A percentile compares a stretch with the other conserved stretches of the same genome.
Conservation (phyloP, 441 rosid species). For the Arabidopsis hybrid region DNA sequence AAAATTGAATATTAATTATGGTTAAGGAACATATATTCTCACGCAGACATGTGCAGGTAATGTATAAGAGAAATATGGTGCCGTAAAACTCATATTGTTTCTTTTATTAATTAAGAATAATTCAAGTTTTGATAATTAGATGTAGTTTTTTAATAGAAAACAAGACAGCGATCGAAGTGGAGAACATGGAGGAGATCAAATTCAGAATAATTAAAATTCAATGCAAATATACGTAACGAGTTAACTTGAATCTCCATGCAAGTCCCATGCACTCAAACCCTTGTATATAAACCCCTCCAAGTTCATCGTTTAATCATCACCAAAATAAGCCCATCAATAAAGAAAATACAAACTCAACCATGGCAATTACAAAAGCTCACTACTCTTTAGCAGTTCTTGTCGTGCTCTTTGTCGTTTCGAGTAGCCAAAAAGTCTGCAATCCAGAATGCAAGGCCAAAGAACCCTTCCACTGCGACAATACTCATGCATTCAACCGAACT, state of each 20-base stretch:
- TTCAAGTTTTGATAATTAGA: no score
- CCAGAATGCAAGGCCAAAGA: slow-evolving; percentile 26
- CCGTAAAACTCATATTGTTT: no score
- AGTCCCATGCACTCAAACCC: slow-evolving; percentile 27
- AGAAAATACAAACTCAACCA: neutral
- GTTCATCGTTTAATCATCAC: slow-evolving; percentile 15
- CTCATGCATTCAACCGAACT: slow-evolving; percentile 14
- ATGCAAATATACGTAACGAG: slow-evolving; percentile 17
- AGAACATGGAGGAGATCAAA: slow-evolving; percentile 24
- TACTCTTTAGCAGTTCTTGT: slow-evolving; percentile 25
- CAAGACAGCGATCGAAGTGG: slow-evolving; percentile 24
- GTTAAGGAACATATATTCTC: no score
- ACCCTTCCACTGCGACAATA: slow-evolving; percentile 31
- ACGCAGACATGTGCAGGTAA: no score
- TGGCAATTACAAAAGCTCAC: slow-evolving; percentile 17
- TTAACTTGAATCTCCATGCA: slow-evolving; percentile 25
- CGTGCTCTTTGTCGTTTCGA: slow-evolving; percentile 4
- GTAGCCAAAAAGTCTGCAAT: slow-evolving; percentile 15
- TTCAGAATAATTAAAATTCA: no score
- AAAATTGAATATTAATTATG: no score
- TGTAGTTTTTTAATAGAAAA: neutral
- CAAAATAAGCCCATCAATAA: neutral
- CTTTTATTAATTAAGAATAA: no score
- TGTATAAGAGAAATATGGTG: no score
- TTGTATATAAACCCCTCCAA: slow-evolving; percentile 13